Base-by-base conservation (phyloP, 768 basidiomycete genomes). In the Amanita rubescens region DNA sequence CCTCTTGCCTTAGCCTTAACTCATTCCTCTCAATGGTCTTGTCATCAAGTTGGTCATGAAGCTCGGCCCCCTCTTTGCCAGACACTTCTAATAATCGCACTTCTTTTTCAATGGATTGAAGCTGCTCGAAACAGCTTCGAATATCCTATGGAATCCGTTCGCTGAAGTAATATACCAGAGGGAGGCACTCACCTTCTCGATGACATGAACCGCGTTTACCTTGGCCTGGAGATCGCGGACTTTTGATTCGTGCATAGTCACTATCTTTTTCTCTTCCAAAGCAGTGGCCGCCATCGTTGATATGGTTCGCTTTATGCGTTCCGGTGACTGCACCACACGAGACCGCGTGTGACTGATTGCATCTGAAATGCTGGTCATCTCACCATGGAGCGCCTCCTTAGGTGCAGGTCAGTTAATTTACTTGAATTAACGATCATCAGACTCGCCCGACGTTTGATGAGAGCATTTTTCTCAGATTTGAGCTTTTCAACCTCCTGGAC, bases 241-340 rank as follows among this genome's bases (percentile, higher is more conserved):
- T 69, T 91, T 93, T 11, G 76, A 73, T 60, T 93, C 87, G 58
- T 85, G 80, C 57, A 76, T 66, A 1, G 77, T 72, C 17, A 89
- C 74, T 1, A 75, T 75, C 56, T 74, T 80, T 63, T 89, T 89
- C 59, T 94, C 90, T 51, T 87, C 85, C 15, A 77, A 65, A 1
- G 82, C 81, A 0, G 78, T 82, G 5, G 71, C 63, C 2, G 79
- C 76, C 87, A 95, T 91, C n/a, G 80, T 74, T 10, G 76, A 68
- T 60, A 95, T 95, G 39, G 82, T 87, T 48, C 84, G 81, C 63
- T 85, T 88, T 59, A 95, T 87, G 42, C 93, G 79, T 44, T 95
- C 94, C 0, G 94, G 94, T 0, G 90, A 93, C 65, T 93, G 90
- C 3, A 96, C 92, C 57, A 96, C 86, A 24, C 92, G 82, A 25